Conservation (phyloP, 2,329 filamentous ascomycete species). For the Sporothrix protearum region DNA sequence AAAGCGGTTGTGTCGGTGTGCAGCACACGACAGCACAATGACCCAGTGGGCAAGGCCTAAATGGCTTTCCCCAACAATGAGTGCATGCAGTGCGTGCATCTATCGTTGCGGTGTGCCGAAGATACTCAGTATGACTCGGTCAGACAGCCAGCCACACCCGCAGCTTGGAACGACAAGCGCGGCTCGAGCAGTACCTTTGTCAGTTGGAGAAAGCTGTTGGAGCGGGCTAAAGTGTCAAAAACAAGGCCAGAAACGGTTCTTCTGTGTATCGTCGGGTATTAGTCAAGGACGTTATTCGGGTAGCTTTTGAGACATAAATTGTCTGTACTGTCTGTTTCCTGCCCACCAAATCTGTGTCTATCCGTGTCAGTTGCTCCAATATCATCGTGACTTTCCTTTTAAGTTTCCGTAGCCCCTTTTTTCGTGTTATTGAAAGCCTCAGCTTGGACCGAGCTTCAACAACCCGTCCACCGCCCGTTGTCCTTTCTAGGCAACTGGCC, state of each 20-base stretch:
- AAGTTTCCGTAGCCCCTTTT: too few species aligned
- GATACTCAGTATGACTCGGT: background rate
- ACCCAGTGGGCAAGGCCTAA: background rate
- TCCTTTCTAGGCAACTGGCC: conserved; percentile 4
- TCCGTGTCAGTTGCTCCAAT: background rate
- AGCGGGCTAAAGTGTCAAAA: background rate
- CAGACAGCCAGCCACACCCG: background rate
- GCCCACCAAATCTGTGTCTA: background rate
- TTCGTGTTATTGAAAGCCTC: background rate
- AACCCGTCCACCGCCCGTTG: background rate
- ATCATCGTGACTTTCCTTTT: too few species aligned
- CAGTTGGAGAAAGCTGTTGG: background rate
- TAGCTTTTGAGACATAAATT: background rate
- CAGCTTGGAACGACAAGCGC: background rate
- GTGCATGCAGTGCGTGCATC: too few species aligned
- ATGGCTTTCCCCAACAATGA: background rate
- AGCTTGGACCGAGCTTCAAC: background rate
- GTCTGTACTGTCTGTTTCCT: background rate
- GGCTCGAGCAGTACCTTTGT: background rate
- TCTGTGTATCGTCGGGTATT: background rate
- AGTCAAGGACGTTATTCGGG: background rate
- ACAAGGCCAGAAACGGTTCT: background rate
- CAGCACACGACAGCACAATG: background rate
- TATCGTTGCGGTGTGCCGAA: background rate
- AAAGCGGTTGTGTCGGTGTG: background rate